These are phyloP conservation scores for Rhizophagus clarus DNA, from an alignment of 192 early-diverging fungal species.

Conservation along the genomic window DNA sequence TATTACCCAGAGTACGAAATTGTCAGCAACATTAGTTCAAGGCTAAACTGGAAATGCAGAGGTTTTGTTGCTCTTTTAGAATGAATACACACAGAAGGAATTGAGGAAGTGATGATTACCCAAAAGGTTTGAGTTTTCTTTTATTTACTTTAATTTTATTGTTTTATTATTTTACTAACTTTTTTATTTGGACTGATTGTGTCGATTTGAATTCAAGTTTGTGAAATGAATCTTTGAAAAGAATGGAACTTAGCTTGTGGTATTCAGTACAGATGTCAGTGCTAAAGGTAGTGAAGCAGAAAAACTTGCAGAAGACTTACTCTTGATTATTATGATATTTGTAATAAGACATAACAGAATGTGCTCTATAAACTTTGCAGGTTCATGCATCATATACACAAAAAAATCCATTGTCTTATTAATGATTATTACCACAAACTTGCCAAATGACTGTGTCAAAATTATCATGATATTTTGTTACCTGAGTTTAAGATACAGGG, in stretches of 20 bases:
- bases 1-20: slow-evolving; percentile 22
- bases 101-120: slow-evolving; percentile 19
- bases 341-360: too few species aligned
- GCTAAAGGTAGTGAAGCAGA: slow-evolving; percentile 1
- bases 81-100: not conserved
- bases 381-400: not conserved
- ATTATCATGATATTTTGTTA: slow-evolving; percentile 23
- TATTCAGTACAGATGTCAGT: not conserved
- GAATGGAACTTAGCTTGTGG: slow-evolving; percentile 9
- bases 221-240: slow-evolving; percentile 27
- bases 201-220: slow-evolving; percentile 5
- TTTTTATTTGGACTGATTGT: not conserved
- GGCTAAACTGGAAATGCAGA: slow-evolving; percentile 13
- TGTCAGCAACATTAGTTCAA: slow-evolving; percentile 4
- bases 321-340: slow-evolving; percentile 2
- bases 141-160: too few species aligned
- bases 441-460: slow-evolving; percentile 23
- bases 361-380: not conserved
- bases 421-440: slow-evolving; percentile 11
- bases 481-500: slow-evolving; percentile 16
- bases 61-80: not conserved
- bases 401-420: slow-evolving; percentile 24
- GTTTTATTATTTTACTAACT: too few species aligned
- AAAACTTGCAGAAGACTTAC: slow-evolving; percentile 1
- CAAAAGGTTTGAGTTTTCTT: not conserved